Conservation (phyloP, 345 rosid genomes). For the Theobroma cacao region DNA sequence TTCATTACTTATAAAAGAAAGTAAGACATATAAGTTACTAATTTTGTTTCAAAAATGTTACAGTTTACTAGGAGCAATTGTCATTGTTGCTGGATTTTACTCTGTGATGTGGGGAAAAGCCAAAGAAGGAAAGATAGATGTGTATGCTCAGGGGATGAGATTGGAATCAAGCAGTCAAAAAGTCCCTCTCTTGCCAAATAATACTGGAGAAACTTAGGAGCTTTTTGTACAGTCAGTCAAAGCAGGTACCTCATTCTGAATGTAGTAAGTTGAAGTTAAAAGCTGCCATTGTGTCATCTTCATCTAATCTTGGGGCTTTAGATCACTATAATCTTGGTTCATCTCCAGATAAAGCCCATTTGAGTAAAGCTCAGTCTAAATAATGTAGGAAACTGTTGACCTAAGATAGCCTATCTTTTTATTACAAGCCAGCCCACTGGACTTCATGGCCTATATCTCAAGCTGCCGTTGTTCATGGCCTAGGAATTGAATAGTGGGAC, state of each 20-base stretch:
- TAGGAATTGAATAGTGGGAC: background rate
- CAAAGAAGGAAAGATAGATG: conserved; percentile 30
- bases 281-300: background rate
- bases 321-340: background rate
- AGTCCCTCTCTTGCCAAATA: conserved; percentile 36
- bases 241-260: background rate
- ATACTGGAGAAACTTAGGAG: conserved; percentile 27
- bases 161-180: conserved; percentile 29
- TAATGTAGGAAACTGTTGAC: background rate
- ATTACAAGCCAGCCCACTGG: background rate
- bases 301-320: background rate
- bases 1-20: background rate
- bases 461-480: background rate
- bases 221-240: background rate
- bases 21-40: background rate
- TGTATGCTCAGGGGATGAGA: conserved; percentile 8
- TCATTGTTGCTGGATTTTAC: conserved; percentile 52
- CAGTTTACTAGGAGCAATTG: conserved; percentile 51
- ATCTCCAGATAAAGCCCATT: background rate
- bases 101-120: conserved; percentile 59
- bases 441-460: background rate
- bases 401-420: background rate
- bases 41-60: conserved; percentile 3
- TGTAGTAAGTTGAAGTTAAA: background rate
- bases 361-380: background rate